Conservation (phyloP, 192 early-diverging fungal species). For the Diversispora eburnea region DNA sequence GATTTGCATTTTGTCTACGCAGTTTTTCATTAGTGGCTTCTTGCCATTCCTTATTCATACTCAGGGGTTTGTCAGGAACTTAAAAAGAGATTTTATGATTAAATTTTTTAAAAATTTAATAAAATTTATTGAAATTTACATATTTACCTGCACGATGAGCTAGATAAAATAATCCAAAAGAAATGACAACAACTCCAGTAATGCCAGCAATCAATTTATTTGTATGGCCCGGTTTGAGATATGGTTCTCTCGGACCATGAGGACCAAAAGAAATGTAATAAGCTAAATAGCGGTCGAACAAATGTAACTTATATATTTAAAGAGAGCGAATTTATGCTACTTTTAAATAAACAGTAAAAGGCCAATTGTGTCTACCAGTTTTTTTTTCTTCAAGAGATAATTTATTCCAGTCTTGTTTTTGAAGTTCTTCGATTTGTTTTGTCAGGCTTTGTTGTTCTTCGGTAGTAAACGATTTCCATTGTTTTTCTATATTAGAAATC, state of each 20-base stretch:
- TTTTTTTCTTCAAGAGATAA: constrained; percentile 92
- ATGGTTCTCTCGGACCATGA: constrained; percentile 82
- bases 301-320: not conserved
- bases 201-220: constrained; percentile 68
- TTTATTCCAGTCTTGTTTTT: constrained; percentile 96
- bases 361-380: constrained; percentile 63
- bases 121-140: not conserved
- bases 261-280: constrained; percentile 95
- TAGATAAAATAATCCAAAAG: constrained; percentile 53
- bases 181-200: constrained; percentile 50
- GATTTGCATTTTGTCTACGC: constrained; percentile 68
- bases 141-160: not conserved
- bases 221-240: constrained; percentile 63
- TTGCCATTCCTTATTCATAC: constrained; percentile 80
- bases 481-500: constrained; percentile 51
- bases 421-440: constrained; percentile 73
- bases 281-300: constrained; percentile 44
- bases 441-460: constrained; percentile 81
- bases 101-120: not conserved
- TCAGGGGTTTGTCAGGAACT: constrained; percentile 62
- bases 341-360: not conserved
- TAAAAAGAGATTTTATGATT: constrained; percentile 13
- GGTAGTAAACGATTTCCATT: constrained; percentile 64
- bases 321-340: not conserved
- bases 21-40: constrained; percentile 74